Evolutionary conservation across 805 yeast species (phyloP), one percentile per base, ranked within the genome.

Genomic region (Candida awuae): DNA sequence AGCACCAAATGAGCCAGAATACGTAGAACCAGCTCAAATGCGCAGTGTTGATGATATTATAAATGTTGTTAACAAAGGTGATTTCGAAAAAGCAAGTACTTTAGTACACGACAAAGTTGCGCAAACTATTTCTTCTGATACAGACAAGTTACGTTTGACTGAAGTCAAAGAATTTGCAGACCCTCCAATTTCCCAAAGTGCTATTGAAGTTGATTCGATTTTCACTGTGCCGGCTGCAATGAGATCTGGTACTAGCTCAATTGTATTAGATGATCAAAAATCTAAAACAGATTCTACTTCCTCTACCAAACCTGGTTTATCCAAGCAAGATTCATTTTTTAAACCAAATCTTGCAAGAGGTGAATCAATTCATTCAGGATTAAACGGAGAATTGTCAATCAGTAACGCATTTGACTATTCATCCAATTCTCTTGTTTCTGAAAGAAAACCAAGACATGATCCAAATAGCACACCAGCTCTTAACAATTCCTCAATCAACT

Each of bases 291-390:
- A 27, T 8, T 43, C 47, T 14, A n/a, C n/a, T n/a, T n/a, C n/a
- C n/a, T 16, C 27, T 8, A 19, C 32, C 13, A 45, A 48, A 26
- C 31, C 38, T 13, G 12, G 14, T 8, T 20, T 26, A 1, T 17
- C 34, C 4, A 19, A 17, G 7, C 5, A 25, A 4, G 35, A 34
- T 15, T 28, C 39, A 2, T 9, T 6, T 19, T 43, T 14, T 18
- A 36, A 65, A 54, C 86, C 87, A 1, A 84, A 80, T 58, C 65
- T 82, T 50, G 88, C 90, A 2, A 67, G 83, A 44, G 92, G 90
- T 27, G 88, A 80, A 46, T 77, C 87, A 1, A 81, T 81, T 54
- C 83, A 79, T 50, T 71, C 73, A 50, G 73, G 77, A 9, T 65
- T 68, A 35, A 58, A 59, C 13, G 71, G 68, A 34, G 67, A 68